Base-by-base conservation (phyloP, 345 rosid genomes). In the Chamaenerion angustifolium region DNA sequence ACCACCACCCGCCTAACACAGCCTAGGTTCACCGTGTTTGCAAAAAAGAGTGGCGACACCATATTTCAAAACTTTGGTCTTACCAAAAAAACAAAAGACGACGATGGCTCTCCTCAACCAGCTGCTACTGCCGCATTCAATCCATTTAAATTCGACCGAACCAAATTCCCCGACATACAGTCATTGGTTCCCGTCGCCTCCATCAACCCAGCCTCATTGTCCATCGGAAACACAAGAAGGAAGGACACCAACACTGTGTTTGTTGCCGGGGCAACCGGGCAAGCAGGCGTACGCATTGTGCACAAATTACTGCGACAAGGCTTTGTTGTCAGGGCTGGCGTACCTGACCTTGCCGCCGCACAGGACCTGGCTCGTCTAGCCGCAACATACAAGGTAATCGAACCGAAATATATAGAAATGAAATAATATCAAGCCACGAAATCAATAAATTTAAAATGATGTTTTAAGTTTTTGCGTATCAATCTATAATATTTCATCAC, bases 221-320 rank as follows among this genome's bases (percentile, higher is more conserved):
- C 64, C 19, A 79, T 86, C 44, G 85, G 85, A 11, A 77, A 68
- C 66, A 50, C 6, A 1, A 66, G 95, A 59, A 70, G 66, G 68
- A 90, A 90, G 64, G 96, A 90, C 58, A 71, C 96, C 1, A 65
- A 71, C 55, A 86, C 95, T 4, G 93, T 90, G 49, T 90, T 80
- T 42, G 95, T 90, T 16, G 93, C 98, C 1, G 95, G 96, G 37
- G 98, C 98, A 10, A 80, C 93, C 0, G 98, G 98, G 25, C 95
- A 78, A 74, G 93, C 75, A 0, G 98, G 98, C 18, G 49, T 83
- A 59, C 87, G 95, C 54, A 83, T 86, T 58, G 80, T 87, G 0
- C 96, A 76, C 60, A 56, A 68, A 18, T 64, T 92, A 51, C 57
- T 92, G 62, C 80, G 95, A 16, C 68, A 75, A 57, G 98, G 98